Evolutionary conservation across 495 filamentous ascomycete species (phyloP), one percentile per base, ranked within the genome.

Genomic region (Penicillium waksmanii): DNA sequence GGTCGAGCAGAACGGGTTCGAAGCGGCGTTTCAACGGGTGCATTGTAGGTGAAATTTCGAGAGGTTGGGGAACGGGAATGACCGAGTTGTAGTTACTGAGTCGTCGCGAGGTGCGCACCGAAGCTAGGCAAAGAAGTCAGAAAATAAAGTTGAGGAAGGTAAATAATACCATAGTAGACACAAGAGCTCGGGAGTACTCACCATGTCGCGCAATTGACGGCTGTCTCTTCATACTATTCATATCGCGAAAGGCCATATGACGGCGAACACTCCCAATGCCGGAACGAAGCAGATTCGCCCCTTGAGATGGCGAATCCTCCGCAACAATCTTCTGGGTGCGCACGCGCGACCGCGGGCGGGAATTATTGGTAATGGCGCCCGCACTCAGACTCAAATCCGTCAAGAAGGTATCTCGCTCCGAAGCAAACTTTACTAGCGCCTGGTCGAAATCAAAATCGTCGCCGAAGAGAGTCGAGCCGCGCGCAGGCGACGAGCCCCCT

Each of bases 11-110:
- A 15, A 96, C 93, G 7, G 95, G 95, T 67, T 98, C 95, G 66
- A 97, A 97, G 51, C 90, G 87, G 54, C 94, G 85, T 76, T 95
- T 95, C 54, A 98, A 77, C 13, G 95, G 95, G 73, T 98, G 95
- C 89, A 96, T 96, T 58, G 93, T 87, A n/a, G 92, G 91, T 57
- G 91, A 88, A 25, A 88, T 83, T 62, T 94, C 89, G 51, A 98
- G 82, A 23, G 94, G 95, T 72, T 97, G 90, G 8, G 95, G 95
- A 0, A 85, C 87, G 8, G 95, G 95, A 49, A 98, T 98, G 21
- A 98, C 95, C 2, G 95, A 97, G 69, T 98, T 98, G 72, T 98
- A 98, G 67, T 96, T 97, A 70, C 94, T 97, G 42, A 98, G 77
- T 65, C 95, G 82, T 78, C 87, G 92, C 23, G 93, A 89, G 2